Evolutionary conservation across 2,329 filamentous ascomycete species (phyloP).

Genomic region (Calonectria pseudoreteaudii): DNA sequence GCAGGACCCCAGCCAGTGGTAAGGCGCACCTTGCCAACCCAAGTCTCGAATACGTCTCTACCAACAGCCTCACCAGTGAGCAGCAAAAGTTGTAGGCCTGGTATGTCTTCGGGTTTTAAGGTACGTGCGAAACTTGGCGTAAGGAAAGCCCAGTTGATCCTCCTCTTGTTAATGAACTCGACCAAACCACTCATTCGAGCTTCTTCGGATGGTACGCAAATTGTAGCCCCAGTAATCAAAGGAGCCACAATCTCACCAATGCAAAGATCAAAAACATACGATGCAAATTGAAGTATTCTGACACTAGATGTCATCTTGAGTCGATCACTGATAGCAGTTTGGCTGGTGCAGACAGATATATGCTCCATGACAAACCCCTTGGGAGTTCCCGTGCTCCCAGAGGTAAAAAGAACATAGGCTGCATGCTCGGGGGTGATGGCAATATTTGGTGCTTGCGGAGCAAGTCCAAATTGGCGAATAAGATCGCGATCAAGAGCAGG

Average conservation of each 20-base stretch:
- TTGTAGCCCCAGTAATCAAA: slow-evolving; percentile 15
- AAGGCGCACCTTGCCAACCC: slow-evolving; percentile 23
- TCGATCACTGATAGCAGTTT: neutral
- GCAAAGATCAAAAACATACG: slow-evolving; percentile 17
- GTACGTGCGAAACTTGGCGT: neutral
- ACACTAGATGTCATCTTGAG: slow-evolving; percentile 13
- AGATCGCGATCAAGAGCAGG: neutral
- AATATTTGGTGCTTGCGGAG: neutral
- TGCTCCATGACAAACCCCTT: neutral
- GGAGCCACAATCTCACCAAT: slow-evolving; percentile 20
- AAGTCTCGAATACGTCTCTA: slow-evolving; percentile 11
- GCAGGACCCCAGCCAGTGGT: neutral
- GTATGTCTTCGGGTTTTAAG: neutral
- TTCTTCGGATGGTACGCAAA: slow-evolving; percentile 20
- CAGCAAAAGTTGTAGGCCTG: slow-evolving; percentile 8
- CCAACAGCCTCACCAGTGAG: neutral
- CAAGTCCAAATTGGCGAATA: neutral
- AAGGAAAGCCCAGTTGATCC: neutral
- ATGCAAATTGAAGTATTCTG: slow-evolving; percentile 25
- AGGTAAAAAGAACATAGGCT: slow-evolving; percentile 39
- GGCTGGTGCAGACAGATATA: neutral
- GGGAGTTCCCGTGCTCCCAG: neutral
- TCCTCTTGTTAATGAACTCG: neutral
- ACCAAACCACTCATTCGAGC: neutral
- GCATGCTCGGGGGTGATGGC: neutral